Conservation (phyloP, 106 monocot species). For the Phalaenopsis equestris region DNA sequence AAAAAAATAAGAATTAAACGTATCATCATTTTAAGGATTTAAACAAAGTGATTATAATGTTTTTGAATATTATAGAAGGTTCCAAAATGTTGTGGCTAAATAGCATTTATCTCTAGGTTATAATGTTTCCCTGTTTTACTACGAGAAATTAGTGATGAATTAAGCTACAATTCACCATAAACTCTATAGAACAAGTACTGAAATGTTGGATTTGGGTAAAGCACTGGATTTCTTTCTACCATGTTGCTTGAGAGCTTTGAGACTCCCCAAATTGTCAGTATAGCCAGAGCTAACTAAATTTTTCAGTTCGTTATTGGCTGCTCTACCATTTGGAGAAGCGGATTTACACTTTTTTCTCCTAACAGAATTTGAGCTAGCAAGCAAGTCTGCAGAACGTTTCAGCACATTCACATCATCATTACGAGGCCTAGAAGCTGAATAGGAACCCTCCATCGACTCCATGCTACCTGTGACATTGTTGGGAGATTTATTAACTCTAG, state of each 20-base stretch:
- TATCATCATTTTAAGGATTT: no score
- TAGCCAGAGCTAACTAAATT: not conserved
- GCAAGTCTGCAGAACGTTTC: not conserved
- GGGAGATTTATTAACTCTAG: not conserved
- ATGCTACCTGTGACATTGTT: not conserved
- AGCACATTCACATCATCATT: not conserved
- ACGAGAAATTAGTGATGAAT: no score
- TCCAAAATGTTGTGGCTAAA: no score
- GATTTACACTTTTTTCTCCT: not conserved
- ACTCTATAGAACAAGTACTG: not conserved
- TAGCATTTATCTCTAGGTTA: no score
- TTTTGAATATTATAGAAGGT: no score
- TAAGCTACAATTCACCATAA: no score
- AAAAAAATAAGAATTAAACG: no score
- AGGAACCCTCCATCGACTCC: not conserved
- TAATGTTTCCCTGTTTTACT: constrained; percentile 10
- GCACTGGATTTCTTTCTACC: constrained; percentile 21
- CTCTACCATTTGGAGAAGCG: not conserved
- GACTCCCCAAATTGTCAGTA: not conserved
- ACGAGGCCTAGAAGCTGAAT: not conserved
- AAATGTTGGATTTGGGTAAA: constrained; percentile 19
- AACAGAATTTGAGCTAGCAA: not conserved
- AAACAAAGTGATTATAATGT: no score
- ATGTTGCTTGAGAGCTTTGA: not conserved
- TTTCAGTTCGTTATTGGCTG: not conserved